Evolutionary conservation across 2,329 filamentous ascomycete species (phyloP).

Genomic region (Venturia effusa): DNA sequence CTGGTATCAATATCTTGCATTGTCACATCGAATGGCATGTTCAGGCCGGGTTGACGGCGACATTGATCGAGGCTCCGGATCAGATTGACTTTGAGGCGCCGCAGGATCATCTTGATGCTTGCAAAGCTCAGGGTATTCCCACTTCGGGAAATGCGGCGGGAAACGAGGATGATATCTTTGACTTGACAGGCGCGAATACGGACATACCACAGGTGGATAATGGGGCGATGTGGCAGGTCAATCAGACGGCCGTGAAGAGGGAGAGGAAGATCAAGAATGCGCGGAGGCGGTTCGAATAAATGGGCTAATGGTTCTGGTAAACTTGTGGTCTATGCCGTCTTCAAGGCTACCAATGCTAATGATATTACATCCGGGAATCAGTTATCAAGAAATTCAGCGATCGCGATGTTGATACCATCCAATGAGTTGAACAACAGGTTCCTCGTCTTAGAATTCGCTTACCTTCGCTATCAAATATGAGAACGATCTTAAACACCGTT

Average conservation of each 20-base stretch:
- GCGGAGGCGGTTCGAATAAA: no score
- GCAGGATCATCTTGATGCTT: slow-evolving; percentile 48
- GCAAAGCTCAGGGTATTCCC: slow-evolving; percentile 40
- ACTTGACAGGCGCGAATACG: slow-evolving; percentile 6
- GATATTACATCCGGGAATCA: no score
- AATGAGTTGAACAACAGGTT: no score
- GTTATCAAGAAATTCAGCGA: no score
- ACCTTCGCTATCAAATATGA: no score
- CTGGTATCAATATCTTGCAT: slow-evolving; percentile 23
- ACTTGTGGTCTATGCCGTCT: no score
- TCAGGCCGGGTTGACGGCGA: slow-evolving; percentile 39
- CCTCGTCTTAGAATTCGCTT: no score
- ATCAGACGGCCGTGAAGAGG: not conserved
- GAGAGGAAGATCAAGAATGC: not conserved
- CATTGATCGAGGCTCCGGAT: slow-evolving; percentile 39
- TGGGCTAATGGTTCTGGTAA: no score
- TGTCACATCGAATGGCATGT: slow-evolving; percentile 32
- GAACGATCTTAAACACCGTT: no score
- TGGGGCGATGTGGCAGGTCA: slow-evolving; percentile 7
- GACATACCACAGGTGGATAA: slow-evolving; percentile 1
- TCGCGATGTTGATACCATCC: no score
- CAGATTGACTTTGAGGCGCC: slow-evolving; percentile 56
- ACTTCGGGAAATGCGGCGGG: slow-evolving; percentile 63
- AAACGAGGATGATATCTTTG: slow-evolving; percentile 44
- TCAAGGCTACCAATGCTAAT: no score